Evolutionary conservation across 2,329 filamentous ascomycete species (phyloP), one percentile per base, ranked within the genome.

Genomic region (Monascus ruber): DNA sequence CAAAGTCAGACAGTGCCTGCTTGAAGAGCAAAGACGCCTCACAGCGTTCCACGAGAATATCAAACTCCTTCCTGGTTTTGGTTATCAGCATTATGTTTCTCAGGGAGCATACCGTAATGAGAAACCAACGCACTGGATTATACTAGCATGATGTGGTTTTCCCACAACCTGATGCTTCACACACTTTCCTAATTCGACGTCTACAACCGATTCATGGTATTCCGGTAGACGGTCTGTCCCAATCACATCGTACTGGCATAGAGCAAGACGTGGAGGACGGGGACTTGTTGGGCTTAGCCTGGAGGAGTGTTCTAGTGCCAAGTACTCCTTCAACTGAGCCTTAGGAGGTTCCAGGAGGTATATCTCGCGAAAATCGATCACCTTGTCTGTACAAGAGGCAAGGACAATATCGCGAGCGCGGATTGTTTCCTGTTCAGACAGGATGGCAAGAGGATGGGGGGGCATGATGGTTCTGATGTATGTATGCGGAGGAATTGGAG

Each of bases 181-280:
- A 4, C 64, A 55, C 42, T 60, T 60, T 26, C 55, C 62, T 5
- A 55, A 47, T 7, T 60, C 62, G 9, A 76, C 47, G 48, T 74
- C 70, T 6, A 75, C 60, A 26, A 74, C 53, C 0, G 72, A 68
- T 47, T 79, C 74, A 33, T 72, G 64, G 46, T 74, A 79, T 38
- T 70, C 67, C 5, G 70, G 70, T 5, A 71, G 58, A 33, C 67
- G 70, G 33, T 73, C 69, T 4, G 55, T 49, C 1, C 71, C 69
- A 41, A 76, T 68, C 36, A 77, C 65, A 55, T 73, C 73, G 58
- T 77, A 79, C 46, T 72, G 67, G 28, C 71, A 70, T 34, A 70
- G 64, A 2, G 73, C 74, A 36, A 72, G 50, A 26, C 74, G 64
- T 5, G 67, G 60, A 9, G 71, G 72, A 2, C 65, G 59, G 9